These are phyloP conservation scores for Pestalotiopsis fici DNA, from an alignment of 2,329 filamentous ascomycete species.

Conservation along the genomic window DNA sequence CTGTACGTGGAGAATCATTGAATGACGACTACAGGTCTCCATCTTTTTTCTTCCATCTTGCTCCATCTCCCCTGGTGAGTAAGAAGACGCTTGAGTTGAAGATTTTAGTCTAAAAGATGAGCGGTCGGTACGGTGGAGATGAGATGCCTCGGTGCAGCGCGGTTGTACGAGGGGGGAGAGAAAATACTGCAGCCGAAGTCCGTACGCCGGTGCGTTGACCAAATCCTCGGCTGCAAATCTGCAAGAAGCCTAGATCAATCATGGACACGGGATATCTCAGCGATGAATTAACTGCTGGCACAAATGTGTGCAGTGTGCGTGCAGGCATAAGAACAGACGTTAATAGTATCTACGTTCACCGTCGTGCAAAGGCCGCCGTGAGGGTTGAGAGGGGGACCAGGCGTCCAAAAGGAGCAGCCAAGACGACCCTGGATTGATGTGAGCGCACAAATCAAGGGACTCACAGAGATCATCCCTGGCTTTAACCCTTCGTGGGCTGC, in stretches of 20 bases:
- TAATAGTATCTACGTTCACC: background rate
- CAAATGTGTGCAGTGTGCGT: background rate
- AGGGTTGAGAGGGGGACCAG: background rate
- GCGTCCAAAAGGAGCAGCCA: background rate
- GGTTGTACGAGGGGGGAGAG: background rate
- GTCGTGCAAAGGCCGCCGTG: background rate
- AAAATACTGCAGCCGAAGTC: background rate
- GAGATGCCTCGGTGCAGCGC: background rate
- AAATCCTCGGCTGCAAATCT: background rate
- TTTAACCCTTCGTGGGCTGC: background rate
- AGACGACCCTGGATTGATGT: conserved; percentile 5
- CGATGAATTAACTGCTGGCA: background rate
- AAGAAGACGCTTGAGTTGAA: background rate
- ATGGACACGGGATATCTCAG: background rate
- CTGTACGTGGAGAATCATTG: background rate
- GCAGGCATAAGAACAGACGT: background rate
- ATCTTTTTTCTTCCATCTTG: background rate
- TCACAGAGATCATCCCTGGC: background rate
- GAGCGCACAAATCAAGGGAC: background rate
- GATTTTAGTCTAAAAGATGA: conserved; percentile 3
- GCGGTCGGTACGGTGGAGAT: conserved; percentile 7
- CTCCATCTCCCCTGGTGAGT: background rate
- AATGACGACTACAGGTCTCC: conserved; percentile 1
- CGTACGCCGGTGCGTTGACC: background rate
- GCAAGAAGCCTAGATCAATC: background rate